Evolutionary conservation across 331 rosid species (phyloP).

Genomic region (Acacia pycnantha): DNA sequence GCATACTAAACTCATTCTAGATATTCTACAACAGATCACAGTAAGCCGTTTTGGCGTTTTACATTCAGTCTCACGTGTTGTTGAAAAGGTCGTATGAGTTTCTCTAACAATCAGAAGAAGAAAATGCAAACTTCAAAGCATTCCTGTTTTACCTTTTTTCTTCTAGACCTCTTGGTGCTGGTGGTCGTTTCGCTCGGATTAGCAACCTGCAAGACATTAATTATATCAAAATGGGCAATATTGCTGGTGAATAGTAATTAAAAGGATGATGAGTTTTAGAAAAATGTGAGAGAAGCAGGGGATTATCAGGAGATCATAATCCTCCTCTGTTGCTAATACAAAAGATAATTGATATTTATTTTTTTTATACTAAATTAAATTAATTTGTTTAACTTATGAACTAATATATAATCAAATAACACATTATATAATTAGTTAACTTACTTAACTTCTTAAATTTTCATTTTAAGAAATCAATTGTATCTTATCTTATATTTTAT

Average conservation of each 20-base stretch:
- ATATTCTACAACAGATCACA: not conserved
- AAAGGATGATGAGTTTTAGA: not conserved
- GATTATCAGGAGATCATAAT: not conserved
- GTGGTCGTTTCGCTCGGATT: conserved; percentile 37
- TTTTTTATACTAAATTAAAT: too few relatives aligned
- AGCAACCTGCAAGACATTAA: conserved; percentile 34
- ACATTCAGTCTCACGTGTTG: not conserved
- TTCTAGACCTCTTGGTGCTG: conserved; percentile 51
- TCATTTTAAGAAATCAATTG: too few relatives aligned
- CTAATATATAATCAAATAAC: too few relatives aligned
- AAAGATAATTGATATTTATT: too few relatives aligned
- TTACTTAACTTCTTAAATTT: too few relatives aligned
- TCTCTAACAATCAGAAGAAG: not conserved
- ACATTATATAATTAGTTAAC: too few relatives aligned
- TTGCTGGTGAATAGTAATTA: not conserved
- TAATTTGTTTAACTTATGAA: too few relatives aligned
- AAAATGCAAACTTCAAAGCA: not conserved
- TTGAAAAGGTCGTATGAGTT: not conserved
- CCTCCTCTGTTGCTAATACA: too few relatives aligned
- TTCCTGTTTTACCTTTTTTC: conserved; percentile 49
- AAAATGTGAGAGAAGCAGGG: not conserved
- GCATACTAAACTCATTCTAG: not conserved
- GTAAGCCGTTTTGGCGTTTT: not conserved
- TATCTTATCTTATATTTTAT: too few relatives aligned
- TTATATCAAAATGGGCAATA: not conserved